phyloP scores from a whole-genome alignment of 169 alveolate genomes.

The Plasmodium gonderi region DNA sequence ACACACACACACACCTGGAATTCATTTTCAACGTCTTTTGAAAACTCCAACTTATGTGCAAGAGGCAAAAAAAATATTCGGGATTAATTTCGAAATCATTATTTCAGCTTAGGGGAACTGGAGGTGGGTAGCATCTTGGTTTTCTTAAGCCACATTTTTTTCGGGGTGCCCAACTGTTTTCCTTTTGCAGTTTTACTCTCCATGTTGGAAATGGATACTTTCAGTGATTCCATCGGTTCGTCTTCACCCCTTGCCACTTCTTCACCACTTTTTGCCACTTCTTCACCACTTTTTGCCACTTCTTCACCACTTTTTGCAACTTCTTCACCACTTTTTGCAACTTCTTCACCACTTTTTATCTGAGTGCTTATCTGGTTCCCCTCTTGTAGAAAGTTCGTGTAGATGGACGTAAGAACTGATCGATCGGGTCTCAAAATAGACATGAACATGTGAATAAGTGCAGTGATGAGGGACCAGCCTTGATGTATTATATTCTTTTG shows the following conservation, averaged over 20 bases:
- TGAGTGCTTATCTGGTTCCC: neutral
- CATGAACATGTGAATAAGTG: neutral
- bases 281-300: too few relatives aligned
- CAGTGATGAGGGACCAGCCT: slow-evolving; percentile 67
- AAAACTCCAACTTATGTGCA: too few relatives aligned
- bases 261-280: too few relatives aligned
- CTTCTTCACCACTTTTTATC: neutral
- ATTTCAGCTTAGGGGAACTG: too few relatives aligned
- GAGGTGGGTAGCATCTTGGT: neutral
- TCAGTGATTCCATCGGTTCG: neutral
- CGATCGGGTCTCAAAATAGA: slow-evolving; percentile 34
- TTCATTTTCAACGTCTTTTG: too few relatives aligned
- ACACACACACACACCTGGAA: too few relatives aligned
- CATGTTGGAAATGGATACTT: neutral
- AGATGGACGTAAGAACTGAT: slow-evolving; percentile 52
- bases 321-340: neutral
- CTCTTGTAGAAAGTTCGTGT: neutral
- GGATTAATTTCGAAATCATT: too few relatives aligned
- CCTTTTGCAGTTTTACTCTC: neutral
- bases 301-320: too few relatives aligned
- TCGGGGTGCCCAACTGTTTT: neutral
- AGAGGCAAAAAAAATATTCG: too few relatives aligned
- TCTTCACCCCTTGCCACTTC: too few relatives aligned
- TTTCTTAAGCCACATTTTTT: neutral
- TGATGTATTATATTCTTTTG: slow-evolving; percentile 38